Percentiles rank a stretch among this genome's conserved stretches.
Evolutionary conservation across 768 basidiomycete species (phyloP).

Genomic region (Inosperma sp.): DNA sequence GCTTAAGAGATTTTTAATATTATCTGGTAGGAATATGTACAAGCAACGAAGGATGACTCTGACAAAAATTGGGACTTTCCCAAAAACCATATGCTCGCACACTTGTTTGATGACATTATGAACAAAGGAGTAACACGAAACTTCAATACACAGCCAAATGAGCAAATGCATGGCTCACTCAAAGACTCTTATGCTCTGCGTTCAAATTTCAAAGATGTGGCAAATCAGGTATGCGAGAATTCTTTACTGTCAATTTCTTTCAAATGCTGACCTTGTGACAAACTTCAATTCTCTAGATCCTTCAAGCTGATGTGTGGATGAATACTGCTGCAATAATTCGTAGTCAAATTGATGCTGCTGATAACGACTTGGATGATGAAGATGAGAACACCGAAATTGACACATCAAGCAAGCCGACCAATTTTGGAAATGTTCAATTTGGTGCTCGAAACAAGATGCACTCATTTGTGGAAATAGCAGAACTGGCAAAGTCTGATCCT

Average conservation of each 20-base stretch:
- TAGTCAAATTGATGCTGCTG: neutral
- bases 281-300: neutral
- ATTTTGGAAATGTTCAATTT: neutral
- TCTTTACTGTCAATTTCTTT: neutral
- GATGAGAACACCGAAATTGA: neutral
- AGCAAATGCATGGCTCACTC: constrained; percentile 26
- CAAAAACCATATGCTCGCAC: constrained; percentile 28
- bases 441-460: neutral
- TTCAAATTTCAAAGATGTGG: constrained; percentile 31
- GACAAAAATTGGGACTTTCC: constrained; percentile 30
- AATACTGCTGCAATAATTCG: neutral
- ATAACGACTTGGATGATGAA: neutral
- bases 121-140: constrained; percentile 27
- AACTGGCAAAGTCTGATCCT: neutral
- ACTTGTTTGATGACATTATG: constrained; percentile 29
- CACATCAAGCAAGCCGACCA: neutral
- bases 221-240: constrained; percentile 22
- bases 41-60: constrained; percentile 2
- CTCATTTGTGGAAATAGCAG: neutral
- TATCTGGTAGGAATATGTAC: constrained; percentile 5
- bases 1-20: neutral
- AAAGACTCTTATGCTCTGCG: constrained; percentile 21
- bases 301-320: neutral
- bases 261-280: neutral
- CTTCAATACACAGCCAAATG: constrained; percentile 29